A percentile compares a stretch with the other conserved stretches of the same genome.
Conservation (phyloP, 2,329 filamentous ascomycete species). For the Lachnellula arida region DNA sequence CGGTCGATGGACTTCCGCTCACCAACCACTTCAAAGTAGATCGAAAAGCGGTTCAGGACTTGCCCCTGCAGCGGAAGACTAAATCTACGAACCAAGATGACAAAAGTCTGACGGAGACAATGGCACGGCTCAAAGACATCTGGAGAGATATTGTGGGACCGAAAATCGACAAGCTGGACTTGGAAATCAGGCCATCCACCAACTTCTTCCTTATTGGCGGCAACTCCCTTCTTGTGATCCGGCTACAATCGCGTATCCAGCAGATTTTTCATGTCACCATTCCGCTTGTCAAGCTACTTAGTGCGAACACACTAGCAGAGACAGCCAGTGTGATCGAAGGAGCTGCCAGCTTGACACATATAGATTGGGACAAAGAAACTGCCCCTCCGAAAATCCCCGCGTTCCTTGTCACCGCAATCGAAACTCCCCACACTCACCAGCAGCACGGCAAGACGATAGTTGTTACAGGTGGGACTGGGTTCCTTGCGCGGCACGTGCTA, state of each 20-base stretch:
- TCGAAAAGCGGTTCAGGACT: conserved; percentile 17
- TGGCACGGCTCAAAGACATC: conserved; percentile 5
- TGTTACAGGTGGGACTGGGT: conserved; percentile 38
- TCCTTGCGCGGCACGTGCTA: conserved; percentile 38
- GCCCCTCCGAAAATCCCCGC: conserved; percentile 2
- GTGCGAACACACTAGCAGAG: conserved; percentile 19
- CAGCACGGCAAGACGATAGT: conserved; percentile 13
- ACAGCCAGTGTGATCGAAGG: conserved; percentile 16
- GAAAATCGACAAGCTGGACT: not conserved
- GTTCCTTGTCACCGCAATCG: not conserved
- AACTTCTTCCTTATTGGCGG: conserved; percentile 35
- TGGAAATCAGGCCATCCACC: conserved; percentile 12
- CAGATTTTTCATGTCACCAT: conserved; percentile 19
- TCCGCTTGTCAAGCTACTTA: conserved; percentile 22
- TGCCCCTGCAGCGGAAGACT: conserved; percentile 4
- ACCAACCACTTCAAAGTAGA: conserved; percentile 34
- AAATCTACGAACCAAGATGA: not conserved
- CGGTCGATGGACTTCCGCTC: conserved; percentile 29
- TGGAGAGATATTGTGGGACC: conserved; percentile 13
- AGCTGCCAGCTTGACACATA: not conserved
- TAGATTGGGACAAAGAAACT: conserved; percentile 16
- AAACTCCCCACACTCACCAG: not conserved
- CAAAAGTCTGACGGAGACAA: not conserved
- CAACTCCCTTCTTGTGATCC: conserved; percentile 33
- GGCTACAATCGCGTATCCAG: conserved; percentile 26